Evolutionary conservation across 2,329 filamentous ascomycete species (phyloP).

Genomic region (Myriosclerotinia scirpicola): DNA sequence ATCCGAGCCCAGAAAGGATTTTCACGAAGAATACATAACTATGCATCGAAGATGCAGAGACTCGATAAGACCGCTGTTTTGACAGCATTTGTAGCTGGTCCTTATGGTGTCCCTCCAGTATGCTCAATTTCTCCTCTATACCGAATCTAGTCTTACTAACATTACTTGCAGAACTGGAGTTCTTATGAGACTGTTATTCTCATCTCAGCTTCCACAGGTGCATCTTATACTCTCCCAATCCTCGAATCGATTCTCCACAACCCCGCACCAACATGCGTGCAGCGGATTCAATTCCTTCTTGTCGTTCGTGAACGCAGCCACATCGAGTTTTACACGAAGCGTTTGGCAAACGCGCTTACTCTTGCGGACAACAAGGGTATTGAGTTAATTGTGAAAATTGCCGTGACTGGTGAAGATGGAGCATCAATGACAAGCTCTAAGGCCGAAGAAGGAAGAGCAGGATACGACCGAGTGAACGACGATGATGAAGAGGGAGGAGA

Average conservation of each 20-base stretch:
- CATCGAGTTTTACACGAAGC: slow-evolving; percentile 55
- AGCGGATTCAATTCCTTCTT: slow-evolving; percentile 54
- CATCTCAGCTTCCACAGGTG: slow-evolving; percentile 62
- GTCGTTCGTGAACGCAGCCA: slow-evolving; percentile 54
- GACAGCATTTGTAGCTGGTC: slow-evolving; percentile 55
- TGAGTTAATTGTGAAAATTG: slow-evolving; percentile 53
- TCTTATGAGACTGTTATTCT: slow-evolving; percentile 60
- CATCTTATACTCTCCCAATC: slow-evolving; percentile 60
- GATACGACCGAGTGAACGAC: slow-evolving; percentile 3
- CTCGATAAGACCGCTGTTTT: slow-evolving; percentile 37
- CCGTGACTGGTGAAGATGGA: slow-evolving; percentile 47
- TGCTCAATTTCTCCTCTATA: neutral
- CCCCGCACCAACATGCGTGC: slow-evolving; percentile 48
- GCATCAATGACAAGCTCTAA: slow-evolving; percentile 14
- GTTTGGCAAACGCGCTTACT: slow-evolving; percentile 49
- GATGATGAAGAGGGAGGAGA: slow-evolving; percentile 15
- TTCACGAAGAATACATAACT: slow-evolving; percentile 53
- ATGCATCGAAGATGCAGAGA: slow-evolving; percentile 44
- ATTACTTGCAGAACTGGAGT: slow-evolving; percentile 47
- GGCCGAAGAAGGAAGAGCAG: slow-evolving; percentile 11
- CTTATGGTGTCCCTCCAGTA: slow-evolving; percentile 54
- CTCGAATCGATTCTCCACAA: slow-evolving; percentile 54
- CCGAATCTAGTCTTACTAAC: neutral
- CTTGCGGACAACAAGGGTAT: slow-evolving; percentile 48
- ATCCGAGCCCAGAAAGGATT: slow-evolving; percentile 58